Evolutionary conservation across 495 filamentous ascomycete species (phyloP).

Genomic region (Penicillium nucicola): DNA sequence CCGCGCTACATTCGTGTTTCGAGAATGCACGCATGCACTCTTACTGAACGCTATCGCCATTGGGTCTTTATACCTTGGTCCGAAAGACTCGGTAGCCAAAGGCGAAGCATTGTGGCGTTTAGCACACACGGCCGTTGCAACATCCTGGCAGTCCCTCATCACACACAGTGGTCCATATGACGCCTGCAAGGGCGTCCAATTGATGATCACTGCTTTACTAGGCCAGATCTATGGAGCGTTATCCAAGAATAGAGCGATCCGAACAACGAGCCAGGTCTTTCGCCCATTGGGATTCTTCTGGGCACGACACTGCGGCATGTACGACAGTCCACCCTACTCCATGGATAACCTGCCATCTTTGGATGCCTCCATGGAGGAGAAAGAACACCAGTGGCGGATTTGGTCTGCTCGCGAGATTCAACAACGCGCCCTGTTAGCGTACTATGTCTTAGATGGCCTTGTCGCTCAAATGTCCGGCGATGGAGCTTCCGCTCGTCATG

Average conservation of each 20-base stretch:
- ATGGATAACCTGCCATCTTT: constrained; percentile 34
- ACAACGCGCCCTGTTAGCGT: constrained; percentile 44
- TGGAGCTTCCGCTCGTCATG: constrained; percentile 39
- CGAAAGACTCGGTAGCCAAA: constrained; percentile 43
- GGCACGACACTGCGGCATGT: constrained; percentile 47
- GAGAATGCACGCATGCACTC: constrained; percentile 46
- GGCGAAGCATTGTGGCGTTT: constrained; percentile 47
- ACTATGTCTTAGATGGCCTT: constrained; percentile 47
- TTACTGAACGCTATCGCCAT: constrained; percentile 49
- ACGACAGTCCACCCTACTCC: constrained; percentile 36
- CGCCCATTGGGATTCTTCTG: constrained; percentile 48
- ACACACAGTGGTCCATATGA: constrained; percentile 46
- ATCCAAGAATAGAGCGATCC: constrained; percentile 43
- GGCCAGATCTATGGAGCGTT: constrained; percentile 47
- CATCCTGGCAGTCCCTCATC: constrained; percentile 49
- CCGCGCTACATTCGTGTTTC: constrained; percentile 46
- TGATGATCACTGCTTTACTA: constrained; percentile 45
- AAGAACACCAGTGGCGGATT: constrained; percentile 40
- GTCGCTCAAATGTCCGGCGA: constrained; percentile 48
- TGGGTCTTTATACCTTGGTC: constrained; percentile 47
- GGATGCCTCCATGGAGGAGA: constrained; percentile 30
- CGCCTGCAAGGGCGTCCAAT: constrained; percentile 44
- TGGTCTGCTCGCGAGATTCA: constrained; percentile 48
- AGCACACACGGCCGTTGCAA: constrained; percentile 47
- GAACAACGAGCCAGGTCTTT: constrained; percentile 47